phyloP scores from a whole-genome alignment of 2,329 filamentous ascomycete species.

The Phialophora expanda region DNA sequence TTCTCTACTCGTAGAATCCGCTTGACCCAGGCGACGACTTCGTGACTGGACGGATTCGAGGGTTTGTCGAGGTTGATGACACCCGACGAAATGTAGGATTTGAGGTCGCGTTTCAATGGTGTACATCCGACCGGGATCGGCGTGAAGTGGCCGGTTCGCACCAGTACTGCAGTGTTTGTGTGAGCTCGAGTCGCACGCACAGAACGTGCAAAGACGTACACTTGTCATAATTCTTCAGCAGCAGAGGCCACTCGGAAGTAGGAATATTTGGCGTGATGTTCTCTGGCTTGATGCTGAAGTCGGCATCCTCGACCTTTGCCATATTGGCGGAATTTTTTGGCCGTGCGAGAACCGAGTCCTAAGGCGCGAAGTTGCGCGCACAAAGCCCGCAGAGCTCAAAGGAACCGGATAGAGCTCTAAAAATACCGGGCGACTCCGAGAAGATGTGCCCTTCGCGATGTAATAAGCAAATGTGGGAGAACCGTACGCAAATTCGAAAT shows the following conservation, averaged over 20 bases:
- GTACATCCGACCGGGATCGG: conserved; percentile 92
- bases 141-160: conserved; percentile 94
- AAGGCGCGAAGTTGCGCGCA: conserved; percentile 4
- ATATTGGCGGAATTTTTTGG: conserved; percentile 30
- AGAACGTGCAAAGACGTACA: conserved; percentile 62
- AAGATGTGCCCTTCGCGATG: background rate
- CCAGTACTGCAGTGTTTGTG: conserved; percentile 66
- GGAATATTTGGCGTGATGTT: conserved; percentile 76
- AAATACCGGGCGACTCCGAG: background rate
- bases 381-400: conserved; percentile 1
- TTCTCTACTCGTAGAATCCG: conserved; percentile 93
- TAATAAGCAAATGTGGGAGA: conserved; percentile 2
- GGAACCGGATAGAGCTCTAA: background rate
- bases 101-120: conserved; percentile 90
- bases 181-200: conserved; percentile 16
- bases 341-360: conserved; percentile 10
- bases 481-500: background rate
- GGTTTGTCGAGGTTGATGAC: conserved; percentile 99
- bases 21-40: conserved; percentile 99
- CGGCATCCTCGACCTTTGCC: conserved; percentile 59
- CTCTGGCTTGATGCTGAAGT: conserved; percentile 92
- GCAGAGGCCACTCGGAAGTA: conserved; percentile 88
- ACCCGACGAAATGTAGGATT: conserved; percentile 94
- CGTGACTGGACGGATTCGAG: conserved; percentile 95
- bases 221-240: conserved; percentile 95